Base-by-base conservation (phyloP, 192 early-diverging fungal genomes). In the Backusella circina region DNA sequence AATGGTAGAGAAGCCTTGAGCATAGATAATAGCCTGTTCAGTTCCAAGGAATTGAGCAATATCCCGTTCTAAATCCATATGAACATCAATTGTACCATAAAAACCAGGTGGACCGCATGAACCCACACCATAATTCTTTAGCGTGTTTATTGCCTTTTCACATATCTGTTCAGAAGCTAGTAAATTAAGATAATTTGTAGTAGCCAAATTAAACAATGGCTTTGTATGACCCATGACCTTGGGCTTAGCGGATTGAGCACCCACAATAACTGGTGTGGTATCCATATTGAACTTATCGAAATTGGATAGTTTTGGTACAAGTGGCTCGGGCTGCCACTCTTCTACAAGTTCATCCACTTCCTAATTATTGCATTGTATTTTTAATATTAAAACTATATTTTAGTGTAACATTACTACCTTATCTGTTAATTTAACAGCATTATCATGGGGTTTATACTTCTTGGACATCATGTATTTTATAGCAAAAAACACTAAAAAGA, bases 21-120 rank as follows among this genome's bases (percentile, higher is more conserved):
- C 93, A 84, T 99, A 99, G 64, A 99, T 90, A 67, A 98, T 97
- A 26, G 95, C 89, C 36, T 88, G 85, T 67, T 96, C 94, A 47
- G 90, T 90, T 5, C 95, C 95, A 28, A 97, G 81, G 72, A 97
- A 97, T 10, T 85, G 85, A 13, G 97, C 95, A 72, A 99, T 81
- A 37, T 92, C 88, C 71, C 87, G 86, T 83, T 99, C 97, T 36
- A 99, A 85, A 67, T 97, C 90, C 88, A 95, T 93, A 74, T 99
- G 97, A 5, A 99, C 96, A 84, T 99, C 97, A 73, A 92, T 54
- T 7, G 96, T 97, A 70, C 96, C 96, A 77, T 97, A 98, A 78
- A 98, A 97, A 18, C 96, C 97, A 2, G 95, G 94, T 13, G 96
- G 96, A 10, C 96, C 96, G 80, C 97, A 99, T 7, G 96, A 92